phyloP scores from a whole-genome alignment of 306 rosid species.

The Rosa lucieae region DNA sequence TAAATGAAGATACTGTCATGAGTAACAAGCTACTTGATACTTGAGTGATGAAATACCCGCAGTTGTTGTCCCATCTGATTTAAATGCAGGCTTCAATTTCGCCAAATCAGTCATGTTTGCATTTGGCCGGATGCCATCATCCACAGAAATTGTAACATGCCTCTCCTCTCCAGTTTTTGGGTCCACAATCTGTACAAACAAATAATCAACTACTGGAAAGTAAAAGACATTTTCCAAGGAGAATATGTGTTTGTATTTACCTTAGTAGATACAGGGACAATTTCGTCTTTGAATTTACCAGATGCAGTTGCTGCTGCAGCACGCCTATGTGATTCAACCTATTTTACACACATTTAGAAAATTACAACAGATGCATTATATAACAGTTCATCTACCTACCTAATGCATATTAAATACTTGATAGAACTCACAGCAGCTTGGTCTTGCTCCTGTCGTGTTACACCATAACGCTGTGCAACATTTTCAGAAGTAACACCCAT shows the following conservation, averaged over 20 bases:
- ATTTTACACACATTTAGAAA: slow-evolving; percentile 10
- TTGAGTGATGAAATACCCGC: slow-evolving; percentile 50
- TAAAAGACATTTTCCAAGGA: not conserved
- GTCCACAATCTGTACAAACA: slow-evolving; percentile 57
- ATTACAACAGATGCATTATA: not conserved
- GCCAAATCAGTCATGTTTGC: slow-evolving; percentile 60
- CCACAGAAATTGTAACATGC: slow-evolving; percentile 60
- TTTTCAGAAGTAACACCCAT: slow-evolving; percentile 96
- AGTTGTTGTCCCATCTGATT: slow-evolving; percentile 75
- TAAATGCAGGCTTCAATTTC: slow-evolving; percentile 84
- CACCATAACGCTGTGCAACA: slow-evolving; percentile 74
- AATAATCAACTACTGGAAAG: slow-evolving; percentile 26
- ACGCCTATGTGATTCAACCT: slow-evolving; percentile 91
- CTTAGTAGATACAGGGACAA: slow-evolving; percentile 79
- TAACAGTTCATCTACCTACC: not conserved
- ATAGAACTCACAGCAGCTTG: slow-evolving; percentile 77
- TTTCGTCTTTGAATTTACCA: slow-evolving; percentile 92
- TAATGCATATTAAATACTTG: slow-evolving; percentile 20
- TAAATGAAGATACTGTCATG: slow-evolving; percentile 3
- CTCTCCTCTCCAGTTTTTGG: slow-evolving; percentile 82
- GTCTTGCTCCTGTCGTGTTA: slow-evolving; percentile 87
- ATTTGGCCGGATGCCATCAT: slow-evolving; percentile 78
- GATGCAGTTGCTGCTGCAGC: slow-evolving; percentile 77
- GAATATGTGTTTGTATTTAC: slow-evolving; percentile 37
- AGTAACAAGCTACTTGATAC: slow-evolving; percentile 16